Percentiles rank a stretch among this genome's conserved stretches.
Conservation (phyloP, 345 rosid species). For the Pistacia vera region DNA sequence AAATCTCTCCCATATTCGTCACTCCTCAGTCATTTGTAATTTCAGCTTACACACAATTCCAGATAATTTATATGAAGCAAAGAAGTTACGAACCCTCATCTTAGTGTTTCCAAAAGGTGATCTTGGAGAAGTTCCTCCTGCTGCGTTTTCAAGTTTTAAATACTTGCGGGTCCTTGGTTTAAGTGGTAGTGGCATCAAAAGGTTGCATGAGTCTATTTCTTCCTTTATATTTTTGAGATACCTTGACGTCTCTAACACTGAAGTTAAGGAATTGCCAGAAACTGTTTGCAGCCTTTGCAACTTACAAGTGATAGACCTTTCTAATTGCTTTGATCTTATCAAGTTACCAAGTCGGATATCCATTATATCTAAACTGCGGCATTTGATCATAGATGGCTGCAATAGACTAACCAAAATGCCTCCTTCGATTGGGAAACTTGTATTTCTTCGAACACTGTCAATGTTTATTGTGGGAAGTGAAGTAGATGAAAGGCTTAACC, state of each 20-base stretch:
- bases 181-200: constrained; percentile 28
- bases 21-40: constrained; percentile 11
- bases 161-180: constrained; percentile 27
- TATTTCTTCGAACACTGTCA: constrained; percentile 23
- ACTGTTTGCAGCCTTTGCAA: constrained; percentile 20
- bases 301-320: constrained; percentile 25
- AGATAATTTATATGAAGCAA: constrained; percentile 23
- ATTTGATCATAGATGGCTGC: constrained; percentile 22
- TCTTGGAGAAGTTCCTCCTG: constrained; percentile 20
- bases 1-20: constrained; percentile 15
- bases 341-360: constrained; percentile 14
- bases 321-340: constrained; percentile 25
- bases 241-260: constrained; percentile 32
- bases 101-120: constrained; percentile 26
- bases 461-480: constrained; percentile 29
- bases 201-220: constrained; percentile 16
- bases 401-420: constrained; percentile 16
- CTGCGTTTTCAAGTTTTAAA: constrained; percentile 25
- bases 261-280: constrained; percentile 22
- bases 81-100: constrained; percentile 28
- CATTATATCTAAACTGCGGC: constrained; percentile 20
- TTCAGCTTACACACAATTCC: constrained; percentile 13
- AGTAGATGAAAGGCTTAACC: background rate
- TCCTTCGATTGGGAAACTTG: constrained; percentile 15
- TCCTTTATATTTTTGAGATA: constrained; percentile 19